These are phyloP conservation scores for Phytophthora citrophthora DNA, from an alignment of 352 stramenopile species.

Conservation along the genomic window DNA sequence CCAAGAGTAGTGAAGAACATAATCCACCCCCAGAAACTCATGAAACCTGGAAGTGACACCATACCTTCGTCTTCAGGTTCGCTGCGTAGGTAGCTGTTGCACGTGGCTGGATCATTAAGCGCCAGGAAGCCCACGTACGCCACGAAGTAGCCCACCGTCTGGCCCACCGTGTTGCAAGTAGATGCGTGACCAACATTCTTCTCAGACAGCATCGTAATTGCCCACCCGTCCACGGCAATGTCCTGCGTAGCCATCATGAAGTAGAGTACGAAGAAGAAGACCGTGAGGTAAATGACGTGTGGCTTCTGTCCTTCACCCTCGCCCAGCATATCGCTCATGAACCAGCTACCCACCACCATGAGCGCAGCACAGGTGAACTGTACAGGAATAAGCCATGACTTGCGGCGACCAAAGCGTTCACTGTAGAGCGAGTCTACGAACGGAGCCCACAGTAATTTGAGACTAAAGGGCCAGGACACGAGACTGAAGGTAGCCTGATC, in stretches of 20 bases:
- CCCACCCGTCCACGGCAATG: conserved; percentile 99
- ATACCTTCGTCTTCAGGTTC: conserved; percentile 74
- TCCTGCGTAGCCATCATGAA: conserved; percentile 99
- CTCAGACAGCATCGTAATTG: conserved; percentile 98
- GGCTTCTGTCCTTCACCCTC: conserved; percentile 81
- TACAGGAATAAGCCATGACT: conserved; percentile 98
- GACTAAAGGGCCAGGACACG: conserved; percentile 98
- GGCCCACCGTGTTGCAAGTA: conserved; percentile 96
- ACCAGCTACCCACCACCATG: conserved; percentile 93
- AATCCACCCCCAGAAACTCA: conserved; percentile 94
- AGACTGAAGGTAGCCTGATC: conserved; percentile 98
- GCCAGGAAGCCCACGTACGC: conserved; percentile 98
- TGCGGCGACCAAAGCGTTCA: conserved; percentile 91
- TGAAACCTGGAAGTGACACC: conserved; percentile 89
- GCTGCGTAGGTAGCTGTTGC: conserved; percentile 89
- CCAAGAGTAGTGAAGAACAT: conserved; percentile 93
- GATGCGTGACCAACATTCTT: conserved; percentile 97
- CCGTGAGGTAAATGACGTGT: conserved; percentile 94
- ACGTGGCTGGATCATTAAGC: conserved; percentile 94
- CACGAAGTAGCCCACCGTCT: conserved; percentile 98
- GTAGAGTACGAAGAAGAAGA: conserved; percentile 98
- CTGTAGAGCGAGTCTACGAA: conserved; percentile 97
- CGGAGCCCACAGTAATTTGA: conserved; percentile 99
- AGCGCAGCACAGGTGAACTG: conserved; percentile 96
- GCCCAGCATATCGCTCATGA: conserved; percentile 88